Base-by-base conservation (phyloP, 352 stramenopile species). In the Pythium monospermum region DNA sequence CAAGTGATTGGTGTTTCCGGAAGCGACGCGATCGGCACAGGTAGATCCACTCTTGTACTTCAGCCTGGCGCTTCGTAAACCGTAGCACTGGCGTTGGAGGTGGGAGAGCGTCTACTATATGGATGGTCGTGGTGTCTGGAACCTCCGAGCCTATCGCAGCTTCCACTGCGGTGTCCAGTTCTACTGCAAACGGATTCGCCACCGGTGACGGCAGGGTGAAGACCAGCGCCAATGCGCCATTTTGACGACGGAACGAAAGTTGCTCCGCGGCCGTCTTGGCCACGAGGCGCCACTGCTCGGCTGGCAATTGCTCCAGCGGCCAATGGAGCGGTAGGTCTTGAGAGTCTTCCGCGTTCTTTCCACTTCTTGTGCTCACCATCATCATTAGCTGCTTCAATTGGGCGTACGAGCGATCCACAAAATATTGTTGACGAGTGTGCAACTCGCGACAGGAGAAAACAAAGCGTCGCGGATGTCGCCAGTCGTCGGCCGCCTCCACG, bases 391-490 rank as follows among this genome's bases (percentile, higher is more conserved):
- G 13, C 12, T 60, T 33, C 3, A 87, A 21, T 21, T 75, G 48
- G 19, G 73, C 30, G 21, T 61, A 69, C 3, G 72, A 76, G 19
- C 59, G 82, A 39, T 85, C 73, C 5, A 71, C 53, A 21, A 63
- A 72, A 27, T 83, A 85, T 21, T 49, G 57, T 2, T 65, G 68
- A 11, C 65, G 72, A 5, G 72, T 68, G 22, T 85, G 65, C 1
- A 73, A 41, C 35, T 88, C 71, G 23, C 62, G 59, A 23, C 61
- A 83, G 2, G 73, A 85, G 40, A 85, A 85, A 35, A 78, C 59
- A 2, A 88, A 53, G 3, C 72, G 61, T 2, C 58, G 57, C 19
- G 77, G 70, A 7, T 64, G 56, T 13, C 61, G 39, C 21, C 74
- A 49, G 28, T 70, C 32, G 30, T 88, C n/a, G n/a, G n/a, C 70